Percentiles rank a stretch among this genome's conserved stretches.
phyloP scores from a whole-genome alignment of 768 basidiomycete species.

The Amanita muscaria region DNA sequence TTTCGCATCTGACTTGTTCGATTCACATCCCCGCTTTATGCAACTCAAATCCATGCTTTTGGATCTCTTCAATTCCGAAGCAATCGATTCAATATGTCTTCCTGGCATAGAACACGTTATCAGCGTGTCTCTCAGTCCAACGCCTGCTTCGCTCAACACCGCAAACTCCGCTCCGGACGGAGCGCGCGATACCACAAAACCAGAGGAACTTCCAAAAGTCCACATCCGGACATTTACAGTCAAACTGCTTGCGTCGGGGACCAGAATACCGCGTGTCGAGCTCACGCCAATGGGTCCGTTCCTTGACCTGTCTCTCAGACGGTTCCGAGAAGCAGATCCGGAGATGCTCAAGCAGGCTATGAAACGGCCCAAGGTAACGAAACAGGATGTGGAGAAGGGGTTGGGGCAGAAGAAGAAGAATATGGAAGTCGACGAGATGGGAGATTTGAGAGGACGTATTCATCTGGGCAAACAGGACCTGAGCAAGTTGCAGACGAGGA shows the following conservation, averaged over 20 bases:
- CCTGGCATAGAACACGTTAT: constrained; percentile 84
- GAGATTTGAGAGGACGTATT: constrained; percentile 83
- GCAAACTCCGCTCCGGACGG: constrained; percentile 23
- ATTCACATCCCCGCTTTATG: constrained; percentile 84
- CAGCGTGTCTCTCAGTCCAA: constrained; percentile 67
- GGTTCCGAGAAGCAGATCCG: constrained; percentile 65
- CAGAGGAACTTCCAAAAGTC: constrained; percentile 56
- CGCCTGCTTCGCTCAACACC: constrained; percentile 43
- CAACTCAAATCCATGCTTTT: constrained; percentile 90
- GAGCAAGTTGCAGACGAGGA: constrained; percentile 76
- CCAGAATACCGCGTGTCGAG: constrained; percentile 72
- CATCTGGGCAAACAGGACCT: constrained; percentile 90
- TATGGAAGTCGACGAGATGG: constrained; percentile 96
- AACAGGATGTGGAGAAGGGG: constrained; percentile 78
- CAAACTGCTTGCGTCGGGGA: constrained; percentile 65
- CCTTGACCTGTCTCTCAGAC: constrained; percentile 72
- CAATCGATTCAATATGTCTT: constrained; percentile 75
- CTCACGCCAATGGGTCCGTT: constrained; percentile 87
- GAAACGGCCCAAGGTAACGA: constrained; percentile 80
- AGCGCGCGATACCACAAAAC: too few relatives aligned
- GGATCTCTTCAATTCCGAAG: constrained; percentile 85
- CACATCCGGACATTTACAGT: constrained; percentile 86
- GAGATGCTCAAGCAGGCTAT: constrained; percentile 77
- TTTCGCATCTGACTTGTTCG: constrained; percentile 93
- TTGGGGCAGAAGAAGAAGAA: constrained; percentile 93